phyloP scores from a whole-genome alignment of 208 protist species.

The Wallacemonas sp. region DNA sequence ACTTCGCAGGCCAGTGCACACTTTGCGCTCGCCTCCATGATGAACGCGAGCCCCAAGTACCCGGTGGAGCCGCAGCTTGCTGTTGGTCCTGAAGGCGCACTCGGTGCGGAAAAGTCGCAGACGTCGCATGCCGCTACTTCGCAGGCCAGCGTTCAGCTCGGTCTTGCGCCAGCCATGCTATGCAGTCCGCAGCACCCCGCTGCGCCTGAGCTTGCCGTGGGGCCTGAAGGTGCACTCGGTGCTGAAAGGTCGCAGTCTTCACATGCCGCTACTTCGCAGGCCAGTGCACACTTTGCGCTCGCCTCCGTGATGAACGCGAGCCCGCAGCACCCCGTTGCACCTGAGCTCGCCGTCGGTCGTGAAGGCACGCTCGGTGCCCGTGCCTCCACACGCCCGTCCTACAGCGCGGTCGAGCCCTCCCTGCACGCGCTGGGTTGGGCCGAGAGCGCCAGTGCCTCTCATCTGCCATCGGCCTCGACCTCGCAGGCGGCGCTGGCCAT shows the following conservation, averaged over 20 bases:
- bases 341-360: neutral
- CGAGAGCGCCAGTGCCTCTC: neutral
- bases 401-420: neutral
- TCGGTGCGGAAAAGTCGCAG: neutral
- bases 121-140: too few species aligned
- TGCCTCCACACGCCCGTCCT: neutral
- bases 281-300: constrained; percentile 6
- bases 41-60: constrained; percentile 14
- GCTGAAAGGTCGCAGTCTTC: neutral
- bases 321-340: constrained; percentile 1
- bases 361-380: neutral
- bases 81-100: neutral
- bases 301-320: neutral
- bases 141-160: neutral
- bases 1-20: neutral
- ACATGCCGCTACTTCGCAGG: neutral
- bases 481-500: neutral
- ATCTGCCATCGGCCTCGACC: neutral
- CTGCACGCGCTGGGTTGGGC: neutral
- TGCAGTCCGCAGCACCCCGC: too few species aligned
- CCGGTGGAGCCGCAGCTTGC: neutral
- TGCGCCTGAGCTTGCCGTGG: too few species aligned
- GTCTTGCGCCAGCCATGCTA: neutral
- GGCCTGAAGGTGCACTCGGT: neutral
- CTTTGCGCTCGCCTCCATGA: constrained; percentile 5